Percentiles rank a stretch among this genome's conserved stretches.
Evolutionary conservation across 176 grass and related monocot species (phyloP).

Genomic region (Avena sativa): DNA sequence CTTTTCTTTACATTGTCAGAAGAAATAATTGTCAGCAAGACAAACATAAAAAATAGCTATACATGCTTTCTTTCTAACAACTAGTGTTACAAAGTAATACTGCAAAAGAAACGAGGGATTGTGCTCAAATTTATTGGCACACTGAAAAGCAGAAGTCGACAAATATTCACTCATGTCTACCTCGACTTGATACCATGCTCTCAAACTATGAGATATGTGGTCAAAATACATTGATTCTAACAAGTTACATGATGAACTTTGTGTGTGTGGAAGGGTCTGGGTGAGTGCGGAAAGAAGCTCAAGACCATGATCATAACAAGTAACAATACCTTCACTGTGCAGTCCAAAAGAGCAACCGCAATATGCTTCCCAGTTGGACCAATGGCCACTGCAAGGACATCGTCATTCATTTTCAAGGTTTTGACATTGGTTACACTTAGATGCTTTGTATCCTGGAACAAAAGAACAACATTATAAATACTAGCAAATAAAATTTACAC

Average conservation of each 20-base stretch:
- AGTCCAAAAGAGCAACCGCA: constrained; percentile 93
- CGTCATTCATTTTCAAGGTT: constrained; percentile 97
- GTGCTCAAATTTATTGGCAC: not conserved
- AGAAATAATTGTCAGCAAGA: not conserved
- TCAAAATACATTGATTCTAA: constrained; percentile 30
- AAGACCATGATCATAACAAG: constrained; percentile 1
- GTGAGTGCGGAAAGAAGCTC: not conserved
- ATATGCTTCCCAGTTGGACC: constrained; percentile 84
- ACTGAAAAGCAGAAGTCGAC: not conserved
- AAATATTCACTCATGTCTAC: not conserved
- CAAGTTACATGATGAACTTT: not conserved
- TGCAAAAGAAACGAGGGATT: not conserved
- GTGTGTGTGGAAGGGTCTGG: too few species aligned
- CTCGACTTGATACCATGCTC: not conserved
- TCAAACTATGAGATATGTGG: not conserved
- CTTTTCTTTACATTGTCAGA: constrained; percentile 5
- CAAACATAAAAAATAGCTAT: not conserved
- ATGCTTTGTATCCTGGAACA: constrained; percentile 77
- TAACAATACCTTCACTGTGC: constrained; percentile 69
- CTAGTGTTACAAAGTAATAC: not conserved
- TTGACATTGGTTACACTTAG: constrained; percentile 81
- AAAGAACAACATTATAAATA: constrained; percentile 7
- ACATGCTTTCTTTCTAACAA: not conserved
- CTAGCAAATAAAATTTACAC: not conserved
- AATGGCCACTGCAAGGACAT: constrained; percentile 72